phyloP scores from a whole-genome alignment of 257 asterid species.

The Fraxinus anomala region DNA sequence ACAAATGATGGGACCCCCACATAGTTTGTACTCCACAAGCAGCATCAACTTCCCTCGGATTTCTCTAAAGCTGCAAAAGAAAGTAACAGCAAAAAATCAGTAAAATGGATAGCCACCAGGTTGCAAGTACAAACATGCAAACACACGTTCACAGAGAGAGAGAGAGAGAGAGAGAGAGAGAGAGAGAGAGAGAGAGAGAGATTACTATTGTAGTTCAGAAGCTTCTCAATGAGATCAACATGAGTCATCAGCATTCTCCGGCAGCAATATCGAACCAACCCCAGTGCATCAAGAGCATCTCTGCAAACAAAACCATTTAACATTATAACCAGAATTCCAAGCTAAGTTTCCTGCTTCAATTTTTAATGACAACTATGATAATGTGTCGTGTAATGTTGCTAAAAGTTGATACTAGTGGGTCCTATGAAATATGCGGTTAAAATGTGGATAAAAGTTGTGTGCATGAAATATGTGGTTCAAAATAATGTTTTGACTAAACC shows the following conservation, averaged over 20 bases:
- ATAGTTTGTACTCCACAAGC: not conserved
- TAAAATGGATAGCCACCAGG: not conserved
- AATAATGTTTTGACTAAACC: no score
- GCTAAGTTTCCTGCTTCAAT: not conserved
- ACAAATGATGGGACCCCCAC: not conserved
- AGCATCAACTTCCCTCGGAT: constrained; percentile 74
- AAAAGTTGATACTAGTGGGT: no score
- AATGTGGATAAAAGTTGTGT: no score
- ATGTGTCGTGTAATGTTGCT: no score
- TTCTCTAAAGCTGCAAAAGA: constrained; percentile 83
- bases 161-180: not conserved
- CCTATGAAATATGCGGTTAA: no score
- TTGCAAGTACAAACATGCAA: not conserved
- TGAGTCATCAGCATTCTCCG: constrained; percentile 25
- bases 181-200: no score
- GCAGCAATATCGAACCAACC: constrained; percentile 24
- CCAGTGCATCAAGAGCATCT: constrained; percentile 23
- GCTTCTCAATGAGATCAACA: constrained; percentile 90
- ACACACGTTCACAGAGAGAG: not conserved
- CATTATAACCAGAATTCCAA: not conserved
- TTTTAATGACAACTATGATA: not conserved
- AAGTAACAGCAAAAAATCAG: not conserved
- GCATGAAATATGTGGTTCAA: no score
- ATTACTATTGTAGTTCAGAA: constrained; percentile 86
- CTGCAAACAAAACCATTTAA: constrained; percentile 1